These are phyloP conservation scores for Parastagonospora nodorum DNA, from an alignment of 2,329 filamentous ascomycete species.

Conservation along the genomic window DNA sequence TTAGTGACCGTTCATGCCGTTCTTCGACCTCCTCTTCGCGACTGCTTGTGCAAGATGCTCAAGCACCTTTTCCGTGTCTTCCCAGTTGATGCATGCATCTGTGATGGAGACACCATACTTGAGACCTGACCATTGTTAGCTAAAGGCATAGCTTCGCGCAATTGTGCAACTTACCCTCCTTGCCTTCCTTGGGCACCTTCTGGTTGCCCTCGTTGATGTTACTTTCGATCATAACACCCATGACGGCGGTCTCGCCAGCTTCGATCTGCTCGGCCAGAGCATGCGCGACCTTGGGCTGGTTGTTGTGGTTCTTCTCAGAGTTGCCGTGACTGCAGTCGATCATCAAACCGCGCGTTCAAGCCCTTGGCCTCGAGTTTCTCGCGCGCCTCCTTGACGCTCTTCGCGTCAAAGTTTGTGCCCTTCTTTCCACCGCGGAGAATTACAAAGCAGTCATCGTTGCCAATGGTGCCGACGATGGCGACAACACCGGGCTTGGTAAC, in stretches of 20 bases:
- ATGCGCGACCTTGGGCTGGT: conserved; percentile 91
- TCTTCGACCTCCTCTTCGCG: conserved; percentile 67
- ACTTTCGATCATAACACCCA: conserved; percentile 99
- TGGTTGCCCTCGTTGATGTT: conserved; percentile 95
- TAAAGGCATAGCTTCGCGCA: not conserved
- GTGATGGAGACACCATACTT: conserved; percentile 97
- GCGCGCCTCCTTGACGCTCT: conserved; percentile 84
- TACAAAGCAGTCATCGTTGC: conserved; percentile 97
- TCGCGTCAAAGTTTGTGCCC: conserved; percentile 90
- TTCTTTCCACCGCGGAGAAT: conserved; percentile 91
- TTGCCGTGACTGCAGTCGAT: conserved; percentile 98
- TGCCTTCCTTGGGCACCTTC: conserved; percentile 88
- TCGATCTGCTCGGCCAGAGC: conserved; percentile 82
- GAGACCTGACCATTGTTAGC: conserved; percentile 59
- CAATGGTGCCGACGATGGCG: conserved; percentile 90
- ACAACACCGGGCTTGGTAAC: conserved; percentile 96
- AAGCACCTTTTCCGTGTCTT: conserved; percentile 81
- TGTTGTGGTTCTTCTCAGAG: conserved; percentile 93
- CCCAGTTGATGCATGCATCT: conserved; percentile 95
- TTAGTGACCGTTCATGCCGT: conserved; percentile 38
- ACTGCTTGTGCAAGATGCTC: conserved; percentile 80
- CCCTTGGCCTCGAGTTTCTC: conserved; percentile 75
- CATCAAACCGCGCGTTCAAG: conserved; percentile 82
- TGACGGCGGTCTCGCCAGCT: conserved; percentile 81
- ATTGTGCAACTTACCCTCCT: conserved; percentile 44